These are phyloP conservation scores for Parafenestella ontariensis DNA, from an alignment of 2,329 filamentous ascomycete species.

Conservation along the genomic window DNA sequence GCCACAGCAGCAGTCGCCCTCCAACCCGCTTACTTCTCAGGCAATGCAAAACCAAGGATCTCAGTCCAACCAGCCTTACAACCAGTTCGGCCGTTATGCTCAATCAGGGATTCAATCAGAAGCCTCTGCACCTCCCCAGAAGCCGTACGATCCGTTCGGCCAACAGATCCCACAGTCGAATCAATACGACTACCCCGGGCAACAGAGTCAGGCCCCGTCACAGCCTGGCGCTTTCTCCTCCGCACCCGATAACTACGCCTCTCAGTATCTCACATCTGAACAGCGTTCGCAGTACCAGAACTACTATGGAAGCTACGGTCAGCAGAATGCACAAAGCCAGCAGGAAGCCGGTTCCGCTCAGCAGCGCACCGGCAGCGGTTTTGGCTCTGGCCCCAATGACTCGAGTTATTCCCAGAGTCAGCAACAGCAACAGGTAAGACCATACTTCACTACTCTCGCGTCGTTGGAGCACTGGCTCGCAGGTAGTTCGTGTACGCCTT, in stretches of 20 bases:
- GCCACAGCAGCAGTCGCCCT: slow-evolving; percentile 60
- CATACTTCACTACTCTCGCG: background rate
- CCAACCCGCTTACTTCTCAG: slow-evolving; percentile 59
- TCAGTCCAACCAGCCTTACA: slow-evolving; percentile 57
- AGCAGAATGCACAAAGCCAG: slow-evolving; percentile 62
- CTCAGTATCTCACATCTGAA: slow-evolving; percentile 79
- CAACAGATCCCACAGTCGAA: slow-evolving; percentile 68
- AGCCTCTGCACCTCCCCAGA: slow-evolving; percentile 68
- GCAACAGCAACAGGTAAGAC: slow-evolving; percentile 62
- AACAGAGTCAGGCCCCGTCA: slow-evolving; percentile 64
- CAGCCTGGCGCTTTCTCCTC: slow-evolving; percentile 74
- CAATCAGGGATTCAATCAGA: slow-evolving; percentile 68
- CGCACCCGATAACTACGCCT: slow-evolving; percentile 79
- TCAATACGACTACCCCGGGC: slow-evolving; percentile 58
- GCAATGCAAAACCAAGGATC: slow-evolving; percentile 60
- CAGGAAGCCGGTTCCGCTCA: slow-evolving; percentile 76
- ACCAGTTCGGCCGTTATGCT: slow-evolving; percentile 74
- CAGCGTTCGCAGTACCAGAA: slow-evolving; percentile 75
- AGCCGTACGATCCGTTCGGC: slow-evolving; percentile 86
- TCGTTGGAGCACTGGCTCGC: slow-evolving; percentile 1
- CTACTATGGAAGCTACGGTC: slow-evolving; percentile 65
- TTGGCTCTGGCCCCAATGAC: slow-evolving; percentile 68
- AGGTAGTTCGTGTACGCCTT: slow-evolving; percentile 1
- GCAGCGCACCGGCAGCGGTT: slow-evolving; percentile 79
- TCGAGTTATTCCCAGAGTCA: slow-evolving; percentile 69